A percentile compares a stretch with the other conserved stretches of the same genome.
phyloP scores from a whole-genome alignment of 805 yeast species.

The Schizosaccharomyces cryophilus region DNA sequence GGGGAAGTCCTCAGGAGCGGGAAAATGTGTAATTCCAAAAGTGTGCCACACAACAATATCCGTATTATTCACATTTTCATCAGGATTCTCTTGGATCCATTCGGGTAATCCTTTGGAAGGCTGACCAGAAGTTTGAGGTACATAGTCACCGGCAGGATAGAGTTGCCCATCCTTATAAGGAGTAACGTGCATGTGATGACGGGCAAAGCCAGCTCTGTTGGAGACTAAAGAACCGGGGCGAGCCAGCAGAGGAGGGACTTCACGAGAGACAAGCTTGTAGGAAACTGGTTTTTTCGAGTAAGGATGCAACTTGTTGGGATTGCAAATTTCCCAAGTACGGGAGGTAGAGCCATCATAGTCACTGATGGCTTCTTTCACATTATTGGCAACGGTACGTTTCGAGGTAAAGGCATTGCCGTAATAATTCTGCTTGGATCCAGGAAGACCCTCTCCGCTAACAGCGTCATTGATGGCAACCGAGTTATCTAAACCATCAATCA shows the following conservation, averaged over 20 bases:
- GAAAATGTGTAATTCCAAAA: conserved; percentile 66
- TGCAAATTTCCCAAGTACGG: conserved; percentile 56
- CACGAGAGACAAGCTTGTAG: conserved; percentile 52
- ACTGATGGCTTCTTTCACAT: conserved; percentile 33
- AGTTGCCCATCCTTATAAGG: conserved; percentile 50
- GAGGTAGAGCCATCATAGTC: conserved; percentile 36
- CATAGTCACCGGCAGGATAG: conserved; percentile 43
- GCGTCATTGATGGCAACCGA: conserved; percentile 50
- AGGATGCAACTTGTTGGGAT: conserved; percentile 40
- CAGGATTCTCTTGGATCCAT: conserved; percentile 13
- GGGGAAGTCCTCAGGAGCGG: conserved; percentile 77
- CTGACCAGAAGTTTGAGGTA: conserved; percentile 15
- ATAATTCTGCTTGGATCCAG: conserved; percentile 44
- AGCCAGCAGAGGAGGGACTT: conserved; percentile 50
- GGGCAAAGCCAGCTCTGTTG: conserved; percentile 70
- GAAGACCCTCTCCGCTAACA: conserved; percentile 28
- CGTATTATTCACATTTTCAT: conserved; percentile 20
- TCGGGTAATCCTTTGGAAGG: conserved; percentile 6
- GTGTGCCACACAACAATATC: conserved; percentile 61
- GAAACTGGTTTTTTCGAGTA: conserved; percentile 55
- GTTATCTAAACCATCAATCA: conserved; percentile 59
- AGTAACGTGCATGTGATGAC: conserved; percentile 38
- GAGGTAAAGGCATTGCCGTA: conserved; percentile 59
- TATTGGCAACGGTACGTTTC: conserved; percentile 23
- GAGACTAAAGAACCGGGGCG: conserved; percentile 48